Conservation (phyloP, 2,329 filamentous ascomycete genomes). For the Myriosclerotinia curreyana region DNA sequence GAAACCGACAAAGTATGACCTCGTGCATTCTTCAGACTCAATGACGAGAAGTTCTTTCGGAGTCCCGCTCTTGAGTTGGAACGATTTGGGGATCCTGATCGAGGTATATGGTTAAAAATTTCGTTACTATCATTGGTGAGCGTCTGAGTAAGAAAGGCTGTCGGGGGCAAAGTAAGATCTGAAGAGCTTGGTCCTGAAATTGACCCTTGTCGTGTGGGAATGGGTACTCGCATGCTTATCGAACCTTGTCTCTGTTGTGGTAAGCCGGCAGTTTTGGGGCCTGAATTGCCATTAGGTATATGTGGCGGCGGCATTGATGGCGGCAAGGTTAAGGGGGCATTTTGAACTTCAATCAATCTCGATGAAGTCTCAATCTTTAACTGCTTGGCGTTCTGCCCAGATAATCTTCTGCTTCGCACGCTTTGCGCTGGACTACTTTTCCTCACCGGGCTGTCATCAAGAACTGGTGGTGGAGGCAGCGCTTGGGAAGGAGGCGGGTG, state of each 20-base stretch:
- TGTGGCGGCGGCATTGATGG: slow-evolving; percentile 35
- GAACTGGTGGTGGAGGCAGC: slow-evolving; percentile 43
- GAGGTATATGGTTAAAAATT: slow-evolving; percentile 35
- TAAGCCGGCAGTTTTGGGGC: slow-evolving; percentile 36
- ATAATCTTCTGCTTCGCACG: slow-evolving; percentile 74
- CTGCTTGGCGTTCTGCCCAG: slow-evolving; percentile 75
- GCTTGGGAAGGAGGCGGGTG: slow-evolving; percentile 44
- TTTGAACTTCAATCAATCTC: slow-evolving; percentile 25
- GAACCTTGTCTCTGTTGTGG: slow-evolving; percentile 27
- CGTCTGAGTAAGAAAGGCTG: slow-evolving; percentile 36
- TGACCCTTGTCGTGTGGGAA: slow-evolving; percentile 34
- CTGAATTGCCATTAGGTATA: slow-evolving; percentile 26
- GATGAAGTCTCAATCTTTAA: slow-evolving; percentile 80
- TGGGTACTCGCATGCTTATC: slow-evolving; percentile 26
- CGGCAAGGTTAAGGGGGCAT: slow-evolving; percentile 28
- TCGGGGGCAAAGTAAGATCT: slow-evolving; percentile 37
- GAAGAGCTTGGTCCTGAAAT: slow-evolving; percentile 34
- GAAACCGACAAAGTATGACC: slow-evolving; percentile 69
- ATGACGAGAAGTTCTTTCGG: slow-evolving; percentile 68
- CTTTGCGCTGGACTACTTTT: slow-evolving; percentile 43
- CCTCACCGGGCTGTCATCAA: slow-evolving; percentile 29
- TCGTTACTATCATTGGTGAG: slow-evolving; percentile 39
- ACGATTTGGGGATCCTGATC: slow-evolving; percentile 54
- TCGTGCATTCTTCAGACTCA: slow-evolving; percentile 68
- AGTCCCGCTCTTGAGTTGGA: slow-evolving; percentile 46